phyloP scores from a whole-genome alignment of 345 rosid genomes.

The Arabidopsis suecica region DNA sequence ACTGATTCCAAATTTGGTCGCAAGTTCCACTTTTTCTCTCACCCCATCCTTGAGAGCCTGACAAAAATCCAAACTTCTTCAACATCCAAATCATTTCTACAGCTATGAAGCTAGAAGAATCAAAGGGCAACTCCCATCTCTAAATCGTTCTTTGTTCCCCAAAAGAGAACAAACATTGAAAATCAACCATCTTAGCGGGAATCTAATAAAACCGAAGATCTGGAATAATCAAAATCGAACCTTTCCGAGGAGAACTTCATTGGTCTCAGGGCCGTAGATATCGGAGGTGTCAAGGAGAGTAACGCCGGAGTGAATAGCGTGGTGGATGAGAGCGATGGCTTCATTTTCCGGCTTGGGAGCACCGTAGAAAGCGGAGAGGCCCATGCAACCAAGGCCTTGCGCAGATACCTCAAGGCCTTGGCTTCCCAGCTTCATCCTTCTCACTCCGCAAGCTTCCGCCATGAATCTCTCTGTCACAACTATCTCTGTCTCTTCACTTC shows the following conservation, averaged over 20 bases:
- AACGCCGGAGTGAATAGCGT: conserved; percentile 46
- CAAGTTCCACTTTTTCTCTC: conserved; percentile 60
- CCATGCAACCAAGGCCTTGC: conserved; percentile 53
- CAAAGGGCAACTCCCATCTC: not conserved
- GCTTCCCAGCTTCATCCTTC: conserved; percentile 37
- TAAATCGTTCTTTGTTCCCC: not conserved
- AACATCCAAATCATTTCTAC: not conserved
- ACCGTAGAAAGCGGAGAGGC: conserved; percentile 46
- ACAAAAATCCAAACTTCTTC: not conserved
- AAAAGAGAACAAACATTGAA: not conserved
- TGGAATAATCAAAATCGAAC: conserved; percentile 20
- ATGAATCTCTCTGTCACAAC: not conserved
- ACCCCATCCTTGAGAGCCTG: conserved; percentile 57
- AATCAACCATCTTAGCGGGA: too few relatives aligned
- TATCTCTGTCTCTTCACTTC: conserved; percentile 5
- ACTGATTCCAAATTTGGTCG: conserved; percentile 51
- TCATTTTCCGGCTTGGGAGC: conserved; percentile 43
- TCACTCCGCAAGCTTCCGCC: conserved; percentile 21
- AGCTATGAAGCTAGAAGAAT: not conserved
- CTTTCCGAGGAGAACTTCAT: conserved; percentile 49
- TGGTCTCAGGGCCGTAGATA: conserved; percentile 50
- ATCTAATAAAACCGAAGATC: not conserved
- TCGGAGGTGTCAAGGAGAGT: conserved; percentile 55
- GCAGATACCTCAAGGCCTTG: conserved; percentile 45
- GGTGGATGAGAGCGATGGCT: conserved; percentile 44